Evolutionary conservation across 139 green algal species (phyloP).

Genomic region (Choricystis sp.): DNA sequence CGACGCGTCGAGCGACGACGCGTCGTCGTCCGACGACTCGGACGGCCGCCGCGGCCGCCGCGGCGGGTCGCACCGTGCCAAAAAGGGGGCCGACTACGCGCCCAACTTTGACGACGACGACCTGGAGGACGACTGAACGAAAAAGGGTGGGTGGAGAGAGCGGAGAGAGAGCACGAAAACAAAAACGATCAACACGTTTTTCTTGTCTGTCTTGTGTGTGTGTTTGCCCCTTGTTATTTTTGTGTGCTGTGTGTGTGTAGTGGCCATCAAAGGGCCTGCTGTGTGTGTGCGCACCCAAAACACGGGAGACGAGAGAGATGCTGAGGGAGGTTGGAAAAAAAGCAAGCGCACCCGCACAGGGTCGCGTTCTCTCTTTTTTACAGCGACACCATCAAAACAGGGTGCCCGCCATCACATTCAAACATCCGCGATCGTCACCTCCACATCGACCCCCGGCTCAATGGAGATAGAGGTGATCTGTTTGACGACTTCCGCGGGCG

Average conservation of each 20-base stretch:
- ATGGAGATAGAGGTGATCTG: conserved; percentile 98
- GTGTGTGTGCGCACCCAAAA: too few relatives aligned
- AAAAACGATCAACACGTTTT: too few relatives aligned
- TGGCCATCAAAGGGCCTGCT: too few relatives aligned
- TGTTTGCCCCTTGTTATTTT: not conserved
- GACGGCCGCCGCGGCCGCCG: too few relatives aligned
- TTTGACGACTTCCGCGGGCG: conserved; percentile 94
- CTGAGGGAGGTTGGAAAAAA: too few relatives aligned
- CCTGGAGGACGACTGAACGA: not conserved
- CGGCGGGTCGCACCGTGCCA: not conserved
- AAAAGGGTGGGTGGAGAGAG: not conserved
- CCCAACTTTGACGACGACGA: not conserved
- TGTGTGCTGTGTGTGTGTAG: not conserved
- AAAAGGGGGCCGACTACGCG: too few relatives aligned
- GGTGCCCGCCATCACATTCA: too few relatives aligned
- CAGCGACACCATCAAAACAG: too few relatives aligned
- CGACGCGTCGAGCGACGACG: not conserved
- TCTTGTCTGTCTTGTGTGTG: not conserved
- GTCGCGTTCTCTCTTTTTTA: too few relatives aligned
- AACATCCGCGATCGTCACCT: conserved; percentile 70
- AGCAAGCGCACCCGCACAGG: too few relatives aligned
- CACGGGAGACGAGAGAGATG: too few relatives aligned
- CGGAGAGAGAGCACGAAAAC: not conserved
- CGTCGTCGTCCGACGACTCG: not conserved
- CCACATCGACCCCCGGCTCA: conserved; percentile 95